Evolutionary conservation across 495 filamentous ascomycete genomes (phyloP).

Genomic region (Penicillium ochrochloron): DNA sequence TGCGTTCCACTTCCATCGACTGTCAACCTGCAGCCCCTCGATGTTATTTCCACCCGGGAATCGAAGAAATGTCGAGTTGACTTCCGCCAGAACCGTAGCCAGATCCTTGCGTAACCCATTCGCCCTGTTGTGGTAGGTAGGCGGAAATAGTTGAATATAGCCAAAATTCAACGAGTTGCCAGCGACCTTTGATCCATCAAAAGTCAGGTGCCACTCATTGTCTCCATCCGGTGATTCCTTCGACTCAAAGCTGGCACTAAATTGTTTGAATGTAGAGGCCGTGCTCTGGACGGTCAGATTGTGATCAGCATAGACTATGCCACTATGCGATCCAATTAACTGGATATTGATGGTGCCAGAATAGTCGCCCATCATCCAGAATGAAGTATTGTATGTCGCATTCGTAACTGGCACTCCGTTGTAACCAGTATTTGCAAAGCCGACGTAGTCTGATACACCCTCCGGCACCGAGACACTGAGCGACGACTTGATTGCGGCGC

Average conservation of each 20-base stretch:
- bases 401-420: constrained; percentile 62
- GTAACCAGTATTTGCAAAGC: constrained; percentile 63
- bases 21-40: constrained; percentile 38
- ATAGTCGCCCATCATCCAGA: constrained; percentile 59
- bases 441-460: constrained; percentile 46
- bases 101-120: constrained; percentile 69
- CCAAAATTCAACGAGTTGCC: constrained; percentile 62
- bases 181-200: constrained; percentile 52
- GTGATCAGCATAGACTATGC: constrained; percentile 41
- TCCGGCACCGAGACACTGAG: constrained; percentile 55
- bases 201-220: constrained; percentile 67
- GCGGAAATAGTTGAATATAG: constrained; percentile 68
- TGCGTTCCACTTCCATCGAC: constrained; percentile 70
- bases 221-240: constrained; percentile 60
- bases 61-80: constrained; percentile 62
- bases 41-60: constrained; percentile 73
- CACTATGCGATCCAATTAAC: constrained; percentile 40
- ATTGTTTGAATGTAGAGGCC: constrained; percentile 33
- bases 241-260: constrained; percentile 42
- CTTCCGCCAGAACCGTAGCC: constrained; percentile 55
- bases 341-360: constrained; percentile 33
- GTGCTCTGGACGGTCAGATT: constrained; percentile 40
- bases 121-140: constrained; percentile 55
- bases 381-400: constrained; percentile 54
- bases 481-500: constrained; percentile 58